Evolutionary conservation across 2,329 filamentous ascomycete genomes (phyloP).

Genomic region (Colletotrichum limetticola): DNA sequence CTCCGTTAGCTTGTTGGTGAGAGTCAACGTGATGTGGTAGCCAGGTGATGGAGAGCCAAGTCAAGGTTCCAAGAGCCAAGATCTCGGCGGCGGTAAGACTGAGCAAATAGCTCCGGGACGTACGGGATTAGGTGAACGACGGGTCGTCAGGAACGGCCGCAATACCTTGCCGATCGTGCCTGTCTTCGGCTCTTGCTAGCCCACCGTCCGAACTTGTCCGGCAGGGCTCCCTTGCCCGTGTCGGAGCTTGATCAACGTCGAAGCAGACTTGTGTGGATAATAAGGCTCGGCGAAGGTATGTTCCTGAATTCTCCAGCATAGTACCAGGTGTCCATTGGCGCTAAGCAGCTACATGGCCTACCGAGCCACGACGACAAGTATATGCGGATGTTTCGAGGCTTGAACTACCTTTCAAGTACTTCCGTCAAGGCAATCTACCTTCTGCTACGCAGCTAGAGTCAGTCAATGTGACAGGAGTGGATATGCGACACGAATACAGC

Average conservation of each 20-base stretch:
- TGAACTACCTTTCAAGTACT: background rate
- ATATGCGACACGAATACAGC: background rate
- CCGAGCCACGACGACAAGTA: background rate
- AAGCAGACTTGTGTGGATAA: background rate
- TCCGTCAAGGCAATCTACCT: background rate
- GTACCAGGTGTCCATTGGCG: background rate
- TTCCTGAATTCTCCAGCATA: background rate
- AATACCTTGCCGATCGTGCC: constrained; percentile 19
- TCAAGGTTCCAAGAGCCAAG: constrained; percentile 2
- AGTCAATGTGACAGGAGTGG: too few species aligned
- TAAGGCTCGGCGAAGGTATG: too few species aligned
- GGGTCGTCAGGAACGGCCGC: background rate
- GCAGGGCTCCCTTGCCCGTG: constrained; percentile 23
- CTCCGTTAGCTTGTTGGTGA: background rate
- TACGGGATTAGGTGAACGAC: background rate
- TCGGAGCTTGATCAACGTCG: background rate
- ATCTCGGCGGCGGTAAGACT: constrained; percentile 18
- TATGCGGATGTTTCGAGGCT: background rate
- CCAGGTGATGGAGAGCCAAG: constrained; percentile 21
- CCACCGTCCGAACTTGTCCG: constrained; percentile 16
- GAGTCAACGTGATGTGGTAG: background rate
- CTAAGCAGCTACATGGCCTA: background rate
- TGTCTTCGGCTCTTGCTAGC: constrained; percentile 15
- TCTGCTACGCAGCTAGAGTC: too few species aligned
- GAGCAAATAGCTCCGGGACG: background rate